phyloP scores from a whole-genome alignment of 805 yeast genomes.

The Zygosaccharomyces bisporus region DNA sequence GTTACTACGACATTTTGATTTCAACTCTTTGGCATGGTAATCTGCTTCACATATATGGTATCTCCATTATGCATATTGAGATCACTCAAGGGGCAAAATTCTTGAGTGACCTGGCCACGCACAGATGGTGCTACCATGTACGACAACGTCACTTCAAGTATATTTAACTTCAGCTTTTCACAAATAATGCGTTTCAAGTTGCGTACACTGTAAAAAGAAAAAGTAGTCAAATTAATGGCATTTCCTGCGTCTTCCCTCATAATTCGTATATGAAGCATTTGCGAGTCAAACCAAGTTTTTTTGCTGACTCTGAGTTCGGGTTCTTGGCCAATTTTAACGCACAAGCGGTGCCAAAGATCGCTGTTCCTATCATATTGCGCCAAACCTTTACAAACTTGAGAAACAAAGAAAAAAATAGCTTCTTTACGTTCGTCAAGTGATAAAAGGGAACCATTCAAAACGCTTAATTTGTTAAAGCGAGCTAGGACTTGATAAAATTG shows the following conservation, averaged over 20 bases:
- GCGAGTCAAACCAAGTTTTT: constrained; percentile 16
- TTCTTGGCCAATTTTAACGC: constrained; percentile 35
- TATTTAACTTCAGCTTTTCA: constrained; percentile 3
- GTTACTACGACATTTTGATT: not conserved
- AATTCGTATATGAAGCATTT: constrained; percentile 14
- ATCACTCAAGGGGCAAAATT: constrained; percentile 22
- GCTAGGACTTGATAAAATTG: constrained; percentile 42
- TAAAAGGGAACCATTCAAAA: constrained; percentile 58
- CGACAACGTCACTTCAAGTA: constrained; percentile 14
- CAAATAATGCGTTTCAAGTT: constrained; percentile 25
- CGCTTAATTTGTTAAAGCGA: constrained; percentile 38
- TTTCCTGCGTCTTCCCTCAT: constrained; percentile 4
- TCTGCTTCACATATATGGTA: constrained; percentile 12
- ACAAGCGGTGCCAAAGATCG: constrained; percentile 44
- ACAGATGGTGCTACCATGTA: constrained; percentile 8
- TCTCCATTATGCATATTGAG: constrained; percentile 16
- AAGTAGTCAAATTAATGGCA: constrained; percentile 7
- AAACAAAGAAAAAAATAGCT: constrained; percentile 65
- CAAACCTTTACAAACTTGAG: constrained; percentile 40
- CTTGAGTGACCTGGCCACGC: constrained; percentile 15
- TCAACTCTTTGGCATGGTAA: not conserved
- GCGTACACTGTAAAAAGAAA: constrained; percentile 23
- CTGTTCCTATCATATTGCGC: constrained; percentile 24
- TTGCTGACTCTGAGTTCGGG: constrained; percentile 4
- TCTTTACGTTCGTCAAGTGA: constrained; percentile 47